These are phyloP conservation scores for Calocybe gambosa DNA, from an alignment of 1,284 basidiomycete species.

Conservation along the genomic window DNA sequence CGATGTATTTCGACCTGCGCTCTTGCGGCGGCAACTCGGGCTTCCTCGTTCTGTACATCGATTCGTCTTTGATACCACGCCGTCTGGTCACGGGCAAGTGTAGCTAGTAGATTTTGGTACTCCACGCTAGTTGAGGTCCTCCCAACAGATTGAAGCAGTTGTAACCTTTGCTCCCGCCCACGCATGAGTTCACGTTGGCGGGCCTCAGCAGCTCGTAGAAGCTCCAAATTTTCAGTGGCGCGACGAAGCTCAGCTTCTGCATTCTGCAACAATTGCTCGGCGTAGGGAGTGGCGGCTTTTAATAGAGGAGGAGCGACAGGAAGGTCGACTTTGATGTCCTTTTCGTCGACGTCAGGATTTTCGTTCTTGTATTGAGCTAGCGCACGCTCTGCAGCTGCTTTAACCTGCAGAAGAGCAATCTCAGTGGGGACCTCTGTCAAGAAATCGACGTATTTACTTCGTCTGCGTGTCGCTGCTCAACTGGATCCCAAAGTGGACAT, in stretches of 20 bases:
- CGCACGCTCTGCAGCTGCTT: constrained; percentile 60
- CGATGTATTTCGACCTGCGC: neutral
- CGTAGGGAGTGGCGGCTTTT: neutral
- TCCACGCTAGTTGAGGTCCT: neutral
- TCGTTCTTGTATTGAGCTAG: constrained; percentile 49
- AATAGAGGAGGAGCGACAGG: constrained; percentile 27
- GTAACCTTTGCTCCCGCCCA: neutral
- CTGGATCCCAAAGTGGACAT: constrained; percentile 68
- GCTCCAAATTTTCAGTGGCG: constrained; percentile 1
- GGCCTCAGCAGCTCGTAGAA: neutral
- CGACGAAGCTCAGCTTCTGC: constrained; percentile 6
- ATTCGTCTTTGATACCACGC: constrained; percentile 8
- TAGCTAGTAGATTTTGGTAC: neutral
- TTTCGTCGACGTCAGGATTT: constrained; percentile 51
- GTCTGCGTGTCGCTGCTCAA: constrained; percentile 56
- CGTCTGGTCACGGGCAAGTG: constrained; percentile 2
- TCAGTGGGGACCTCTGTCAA: neutral
- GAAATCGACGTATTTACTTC: constrained; percentile 42
- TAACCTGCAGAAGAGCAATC: constrained; percentile 43
- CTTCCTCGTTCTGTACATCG: neutral
- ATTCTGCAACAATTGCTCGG: constrained; percentile 2
- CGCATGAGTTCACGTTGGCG: neutral
- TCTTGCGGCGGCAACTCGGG: neutral
- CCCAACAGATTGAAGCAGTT: neutral
- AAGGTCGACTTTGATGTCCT: constrained; percentile 51